These are phyloP conservation scores for Dactylorhiza incarnata DNA, from an alignment of 106 monocot genomes.

Conservation along the genomic window DNA sequence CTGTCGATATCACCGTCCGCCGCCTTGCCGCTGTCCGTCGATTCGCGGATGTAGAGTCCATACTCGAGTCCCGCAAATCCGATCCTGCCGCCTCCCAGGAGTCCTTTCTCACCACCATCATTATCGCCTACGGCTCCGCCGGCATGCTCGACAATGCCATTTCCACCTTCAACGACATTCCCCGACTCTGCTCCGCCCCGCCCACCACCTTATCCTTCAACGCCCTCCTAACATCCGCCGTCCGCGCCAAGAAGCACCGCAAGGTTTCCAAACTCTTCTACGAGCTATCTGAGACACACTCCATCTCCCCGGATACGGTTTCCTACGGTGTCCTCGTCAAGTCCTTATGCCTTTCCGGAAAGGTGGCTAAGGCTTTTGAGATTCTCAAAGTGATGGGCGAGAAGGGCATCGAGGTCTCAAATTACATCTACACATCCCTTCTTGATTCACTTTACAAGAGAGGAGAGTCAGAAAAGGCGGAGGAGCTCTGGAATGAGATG, in stretches of 20 bases:
- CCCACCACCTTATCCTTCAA: constrained; percentile 27
- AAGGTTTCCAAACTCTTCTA: too few relatives aligned
- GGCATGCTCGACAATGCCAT: constrained; percentile 39
- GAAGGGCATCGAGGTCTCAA: constrained; percentile 15
- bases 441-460: constrained; percentile 39
- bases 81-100: constrained; percentile 18
- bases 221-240: too few relatives aligned
- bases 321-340: too few relatives aligned
- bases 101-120: constrained; percentile 34
- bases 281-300: too few relatives aligned
- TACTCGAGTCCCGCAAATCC: constrained; percentile 15
- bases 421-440: constrained; percentile 32
- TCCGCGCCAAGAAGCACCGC: constrained; percentile 17
- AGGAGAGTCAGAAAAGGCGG: constrained; percentile 37
- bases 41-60: too few relatives aligned
- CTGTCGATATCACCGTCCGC: constrained; percentile 40
- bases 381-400: constrained; percentile 30
- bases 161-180: constrained; percentile 32
- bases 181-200: constrained; percentile 13
- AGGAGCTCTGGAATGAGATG: constrained; percentile 71
- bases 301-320: too few relatives aligned
- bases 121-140: constrained; percentile 47
- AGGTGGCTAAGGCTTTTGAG: constrained; percentile 14
- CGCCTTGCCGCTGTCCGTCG: too few relatives aligned
- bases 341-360: too few relatives aligned